phyloP scores from a whole-genome alignment of 2,329 filamentous ascomycete genomes.

The Monascus ruber region DNA sequence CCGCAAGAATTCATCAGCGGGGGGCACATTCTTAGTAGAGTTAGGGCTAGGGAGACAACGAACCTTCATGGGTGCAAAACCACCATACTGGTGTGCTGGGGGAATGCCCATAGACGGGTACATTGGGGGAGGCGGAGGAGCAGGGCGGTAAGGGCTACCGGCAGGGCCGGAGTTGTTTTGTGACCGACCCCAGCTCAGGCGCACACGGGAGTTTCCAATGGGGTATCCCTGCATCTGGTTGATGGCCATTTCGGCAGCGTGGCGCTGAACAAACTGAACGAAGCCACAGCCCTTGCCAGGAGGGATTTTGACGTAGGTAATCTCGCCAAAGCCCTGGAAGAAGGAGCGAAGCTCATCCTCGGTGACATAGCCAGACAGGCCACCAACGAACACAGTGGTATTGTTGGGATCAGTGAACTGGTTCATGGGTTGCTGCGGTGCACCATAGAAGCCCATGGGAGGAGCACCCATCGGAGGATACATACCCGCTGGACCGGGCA shows the following conservation, averaged over 20 bases:
- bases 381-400: slow-evolving; percentile 96
- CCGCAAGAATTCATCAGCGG: slow-evolving; percentile 1
- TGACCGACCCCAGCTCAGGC: slow-evolving; percentile 91
- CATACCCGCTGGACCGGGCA: slow-evolving; percentile 49
- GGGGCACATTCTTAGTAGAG: not conserved
- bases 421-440: slow-evolving; percentile 82
- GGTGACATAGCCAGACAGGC: slow-evolving; percentile 92
- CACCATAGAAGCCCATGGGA: slow-evolving; percentile 53
- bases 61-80: slow-evolving; percentile 59
- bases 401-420: slow-evolving; percentile 99
- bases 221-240: slow-evolving; percentile 99
- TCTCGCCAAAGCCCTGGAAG: slow-evolving; percentile 99
- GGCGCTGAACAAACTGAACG: slow-evolving; percentile 96
- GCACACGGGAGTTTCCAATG: slow-evolving; percentile 95
- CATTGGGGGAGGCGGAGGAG: slow-evolving; percentile 62
- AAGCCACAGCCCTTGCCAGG: slow-evolving; percentile 98
- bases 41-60: slow-evolving; percentile 12
- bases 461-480: slow-evolving; percentile 57
- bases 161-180: slow-evolving; percentile 98
- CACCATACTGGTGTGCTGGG: slow-evolving; percentile 49
- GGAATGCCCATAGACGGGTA: slow-evolving; percentile 61
- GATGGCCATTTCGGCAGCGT: slow-evolving; percentile 99
- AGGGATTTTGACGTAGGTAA: slow-evolving; percentile 99
- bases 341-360: slow-evolving; percentile 99
- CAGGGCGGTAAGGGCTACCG: slow-evolving; percentile 91